Evolutionary conservation across 345 rosid genomes (phyloP), one percentile per base, ranked within the genome.

Genomic region (Adansonia digitata): DNA sequence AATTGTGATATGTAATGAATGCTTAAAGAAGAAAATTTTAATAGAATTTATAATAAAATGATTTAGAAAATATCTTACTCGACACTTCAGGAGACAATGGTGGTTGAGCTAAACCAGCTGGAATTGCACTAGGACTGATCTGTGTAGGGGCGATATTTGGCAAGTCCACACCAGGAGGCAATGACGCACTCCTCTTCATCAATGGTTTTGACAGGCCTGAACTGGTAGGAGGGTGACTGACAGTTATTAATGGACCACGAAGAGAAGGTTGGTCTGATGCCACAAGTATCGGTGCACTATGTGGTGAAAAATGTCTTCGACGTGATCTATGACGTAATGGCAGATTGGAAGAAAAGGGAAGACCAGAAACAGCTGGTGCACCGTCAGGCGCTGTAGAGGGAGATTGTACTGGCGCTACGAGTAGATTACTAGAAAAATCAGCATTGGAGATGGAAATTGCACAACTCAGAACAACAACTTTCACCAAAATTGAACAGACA

Each of bases 31-130:
- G 15, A 45, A 62, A 24, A 18, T 7, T n/a, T 67, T 31, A 46
- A 52, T 5, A 48, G 31, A 29, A 74, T 39, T 20, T 52, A 42
- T 11, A 5, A 64, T 52, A 74, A 24, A 52, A 63, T 39, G 51
- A 69, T 18, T 6, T 57, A 34, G 63, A 63, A 74, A 72, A 48
- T 34, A 63, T 77, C 90, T 82, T 85, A 93, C 99, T 76, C 24
- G 94, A 89, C 45, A 79, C 72, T 63, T 81, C 79, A 66, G 93
- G 98, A 74, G 99, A 84, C 73, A 95, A 78, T 63, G 99, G 97
- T 52, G 99, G 96, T 82, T 91, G 86, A 73, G 93, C 79, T 83
- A 93, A 83, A 78, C 77, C 81, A 29, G 88, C 69, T 78, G 91
- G 86, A 77, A 84, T 62, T 74, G 86, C 81, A 72, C 93, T 88